phyloP scores from a whole-genome alignment of 2,329 filamentous ascomycete genomes.

The Lecanicillium sp. region DNA sequence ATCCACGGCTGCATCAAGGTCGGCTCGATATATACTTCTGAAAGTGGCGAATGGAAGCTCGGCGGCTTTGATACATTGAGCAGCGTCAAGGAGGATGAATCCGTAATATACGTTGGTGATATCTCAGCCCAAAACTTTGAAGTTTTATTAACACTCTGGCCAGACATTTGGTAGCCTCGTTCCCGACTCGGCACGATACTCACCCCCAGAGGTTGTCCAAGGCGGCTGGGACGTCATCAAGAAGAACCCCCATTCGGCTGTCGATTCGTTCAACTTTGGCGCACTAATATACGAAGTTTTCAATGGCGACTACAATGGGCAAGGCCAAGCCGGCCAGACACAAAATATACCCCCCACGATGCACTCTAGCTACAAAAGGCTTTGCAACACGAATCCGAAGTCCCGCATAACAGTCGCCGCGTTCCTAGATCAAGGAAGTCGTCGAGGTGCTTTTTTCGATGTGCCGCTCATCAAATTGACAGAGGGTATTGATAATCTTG shows the following conservation, averaged over 20 bases:
- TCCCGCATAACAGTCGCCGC: conserved; percentile 73
- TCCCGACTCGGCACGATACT: conserved; percentile 77
- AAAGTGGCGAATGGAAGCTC: conserved; percentile 97
- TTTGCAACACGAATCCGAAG: conserved; percentile 86
- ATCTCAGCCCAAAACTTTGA: too few species aligned
- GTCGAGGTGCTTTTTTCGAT: conserved; percentile 82
- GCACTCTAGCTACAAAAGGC: conserved; percentile 83
- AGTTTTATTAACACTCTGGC: not conserved
- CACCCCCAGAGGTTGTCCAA: conserved; percentile 77
- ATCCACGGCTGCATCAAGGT: conserved; percentile 83
- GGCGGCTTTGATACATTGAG: conserved; percentile 90
- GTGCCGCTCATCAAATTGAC: conserved; percentile 87
- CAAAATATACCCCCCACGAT: conserved; percentile 81
- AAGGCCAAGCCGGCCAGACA: conserved; percentile 76
- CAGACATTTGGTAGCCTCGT: conserved; percentile 81
- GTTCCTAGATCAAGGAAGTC: conserved; percentile 83
- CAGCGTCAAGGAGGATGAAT: conserved; percentile 92
- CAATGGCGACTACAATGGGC: conserved; percentile 71
- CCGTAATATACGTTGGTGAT: conserved; percentile 67
- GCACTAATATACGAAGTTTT: conserved; percentile 84
- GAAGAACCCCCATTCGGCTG: conserved; percentile 68
- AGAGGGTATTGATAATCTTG: conserved; percentile 86
- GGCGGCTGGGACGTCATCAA: conserved; percentile 91
- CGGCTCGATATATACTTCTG: conserved; percentile 83
- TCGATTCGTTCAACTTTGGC: conserved; percentile 84